Evolutionary conservation across 2,329 filamentous ascomycete species (phyloP).

Genomic region (Paraphaeosphaeria minitans): DNA sequence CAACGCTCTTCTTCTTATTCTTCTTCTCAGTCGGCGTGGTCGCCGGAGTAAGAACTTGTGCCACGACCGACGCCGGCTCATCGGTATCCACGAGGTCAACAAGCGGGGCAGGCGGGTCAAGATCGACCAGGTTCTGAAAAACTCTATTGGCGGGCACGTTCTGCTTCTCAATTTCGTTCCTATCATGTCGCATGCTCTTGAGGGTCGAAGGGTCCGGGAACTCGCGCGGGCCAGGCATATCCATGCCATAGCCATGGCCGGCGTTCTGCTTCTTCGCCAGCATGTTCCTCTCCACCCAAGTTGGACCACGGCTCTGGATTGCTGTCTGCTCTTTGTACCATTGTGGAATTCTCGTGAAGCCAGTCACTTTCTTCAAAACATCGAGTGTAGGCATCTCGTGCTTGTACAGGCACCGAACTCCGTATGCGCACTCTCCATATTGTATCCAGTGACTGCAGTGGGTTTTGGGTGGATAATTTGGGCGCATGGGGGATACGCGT

Average conservation of each 20-base stretch:
- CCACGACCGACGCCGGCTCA: neutral
- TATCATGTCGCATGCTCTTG: neutral
- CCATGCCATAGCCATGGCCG: neutral
- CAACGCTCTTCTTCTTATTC: neutral
- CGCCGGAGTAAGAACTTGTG: neutral
- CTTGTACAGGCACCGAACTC: slow-evolving; percentile 86
- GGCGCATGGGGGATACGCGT: neutral
- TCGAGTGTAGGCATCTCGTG: slow-evolving; percentile 84
- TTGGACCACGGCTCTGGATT: slow-evolving; percentile 23
- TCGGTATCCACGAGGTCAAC: neutral
- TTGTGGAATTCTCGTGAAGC: slow-evolving; percentile 62
- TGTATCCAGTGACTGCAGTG: slow-evolving; percentile 93
- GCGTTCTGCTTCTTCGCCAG: slow-evolving; percentile 8
- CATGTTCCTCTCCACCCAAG: slow-evolving; percentile 33
- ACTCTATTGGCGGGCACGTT: neutral
- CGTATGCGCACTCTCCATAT: slow-evolving; percentile 83
- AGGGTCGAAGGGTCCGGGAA: slow-evolving; percentile 18
- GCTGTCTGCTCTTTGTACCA: slow-evolving; percentile 61
- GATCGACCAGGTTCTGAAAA: neutral
- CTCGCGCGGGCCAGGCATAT: slow-evolving; percentile 1
- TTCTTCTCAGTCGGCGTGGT: neutral
- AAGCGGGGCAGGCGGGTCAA: neutral
- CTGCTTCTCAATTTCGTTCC: neutral
- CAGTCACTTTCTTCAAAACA: slow-evolving; percentile 68
- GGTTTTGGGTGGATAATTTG: neutral